These are phyloP conservation scores for Entomortierella beljakovae DNA, from an alignment of 192 early-diverging fungal genomes.

Conservation along the genomic window DNA sequence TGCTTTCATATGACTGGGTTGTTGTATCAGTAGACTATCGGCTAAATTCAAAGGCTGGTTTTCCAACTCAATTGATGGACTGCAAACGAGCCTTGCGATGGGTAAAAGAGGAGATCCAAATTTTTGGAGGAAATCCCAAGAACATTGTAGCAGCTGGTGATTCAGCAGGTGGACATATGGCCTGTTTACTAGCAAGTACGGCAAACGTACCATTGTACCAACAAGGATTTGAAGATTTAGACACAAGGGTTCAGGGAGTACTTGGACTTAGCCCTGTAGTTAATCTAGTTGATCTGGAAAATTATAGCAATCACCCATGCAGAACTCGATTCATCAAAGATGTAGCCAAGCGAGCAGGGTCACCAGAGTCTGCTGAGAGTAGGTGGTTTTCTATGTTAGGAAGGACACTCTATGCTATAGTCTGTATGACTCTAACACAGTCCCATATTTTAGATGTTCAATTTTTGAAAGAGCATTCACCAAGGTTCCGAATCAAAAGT, in stretches of 20 bases:
- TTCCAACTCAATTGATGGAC: slow-evolving; percentile 71
- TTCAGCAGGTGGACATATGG: slow-evolving; percentile 68
- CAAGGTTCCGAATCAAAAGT: slow-evolving; percentile 31
- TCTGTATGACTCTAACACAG: not conserved
- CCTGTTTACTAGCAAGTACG: slow-evolving; percentile 64
- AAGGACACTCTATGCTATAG: not conserved
- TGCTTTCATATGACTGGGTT: slow-evolving; percentile 60
- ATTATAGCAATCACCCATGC: slow-evolving; percentile 53
- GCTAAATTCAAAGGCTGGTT: slow-evolving; percentile 56
- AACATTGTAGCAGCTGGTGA: slow-evolving; percentile 69
- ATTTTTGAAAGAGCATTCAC: slow-evolving; percentile 49
- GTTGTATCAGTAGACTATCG: slow-evolving; percentile 72
- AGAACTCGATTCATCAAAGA: slow-evolving; percentile 57
- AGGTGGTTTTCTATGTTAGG: not conserved
- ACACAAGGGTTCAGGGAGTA: slow-evolving; percentile 69
- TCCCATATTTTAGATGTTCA: slow-evolving; percentile 35
- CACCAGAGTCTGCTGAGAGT: slow-evolving; percentile 46
- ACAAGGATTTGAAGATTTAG: slow-evolving; percentile 68
- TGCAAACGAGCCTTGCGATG: slow-evolving; percentile 77
- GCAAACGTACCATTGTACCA: slow-evolving; percentile 58
- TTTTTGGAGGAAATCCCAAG: slow-evolving; percentile 73
- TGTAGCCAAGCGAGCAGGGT: slow-evolving; percentile 45
- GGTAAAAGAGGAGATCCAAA: slow-evolving; percentile 67
- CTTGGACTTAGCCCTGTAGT: slow-evolving; percentile 60
- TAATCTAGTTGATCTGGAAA: slow-evolving; percentile 60